These are phyloP conservation scores for Hypoxylon sp. DNA, from an alignment of 2,329 filamentous ascomycete genomes.

Conservation along the genomic window DNA sequence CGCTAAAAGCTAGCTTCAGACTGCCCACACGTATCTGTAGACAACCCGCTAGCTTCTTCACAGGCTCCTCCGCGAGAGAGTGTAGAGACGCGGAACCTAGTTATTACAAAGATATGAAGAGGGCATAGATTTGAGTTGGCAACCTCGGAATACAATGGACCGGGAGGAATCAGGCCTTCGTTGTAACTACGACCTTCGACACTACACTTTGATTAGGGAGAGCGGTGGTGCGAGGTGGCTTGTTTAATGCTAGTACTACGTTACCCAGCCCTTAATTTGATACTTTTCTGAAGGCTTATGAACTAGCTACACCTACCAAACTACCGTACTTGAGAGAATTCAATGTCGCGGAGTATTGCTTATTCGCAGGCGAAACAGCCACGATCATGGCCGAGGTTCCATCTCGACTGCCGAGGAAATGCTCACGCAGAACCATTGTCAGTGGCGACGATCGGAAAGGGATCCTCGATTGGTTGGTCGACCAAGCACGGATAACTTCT, in stretches of 20 bases:
- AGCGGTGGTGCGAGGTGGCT: too few relatives aligned
- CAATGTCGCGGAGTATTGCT: neutral
- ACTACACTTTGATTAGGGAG: too few relatives aligned
- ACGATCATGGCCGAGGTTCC: neutral
- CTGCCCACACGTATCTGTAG: slow-evolving; percentile 23
- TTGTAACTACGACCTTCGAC: too few relatives aligned
- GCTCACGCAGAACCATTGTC: neutral
- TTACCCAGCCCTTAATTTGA: too few relatives aligned
- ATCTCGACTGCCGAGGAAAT: neutral
- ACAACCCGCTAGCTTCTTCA: slow-evolving; percentile 2
- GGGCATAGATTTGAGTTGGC: neutral
- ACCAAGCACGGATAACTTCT: too few relatives aligned
- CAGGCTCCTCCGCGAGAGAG: slow-evolving; percentile 17
- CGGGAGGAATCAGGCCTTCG: too few relatives aligned
- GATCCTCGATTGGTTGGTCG: too few relatives aligned
- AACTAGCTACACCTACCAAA: too few relatives aligned
- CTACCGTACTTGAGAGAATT: neutral
- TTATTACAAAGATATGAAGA: slow-evolving; percentile 21
- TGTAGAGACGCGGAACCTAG: slow-evolving; percentile 19
- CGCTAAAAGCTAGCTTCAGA: slow-evolving; percentile 4
- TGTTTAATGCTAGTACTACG: too few relatives aligned
- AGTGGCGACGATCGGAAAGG: neutral
- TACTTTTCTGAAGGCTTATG: too few relatives aligned
- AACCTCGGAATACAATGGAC: too few relatives aligned
- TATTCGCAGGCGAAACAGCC: neutral